phyloP scores from a whole-genome alignment of 768 basidiomycete species.

The Lactarius indigo region DNA sequence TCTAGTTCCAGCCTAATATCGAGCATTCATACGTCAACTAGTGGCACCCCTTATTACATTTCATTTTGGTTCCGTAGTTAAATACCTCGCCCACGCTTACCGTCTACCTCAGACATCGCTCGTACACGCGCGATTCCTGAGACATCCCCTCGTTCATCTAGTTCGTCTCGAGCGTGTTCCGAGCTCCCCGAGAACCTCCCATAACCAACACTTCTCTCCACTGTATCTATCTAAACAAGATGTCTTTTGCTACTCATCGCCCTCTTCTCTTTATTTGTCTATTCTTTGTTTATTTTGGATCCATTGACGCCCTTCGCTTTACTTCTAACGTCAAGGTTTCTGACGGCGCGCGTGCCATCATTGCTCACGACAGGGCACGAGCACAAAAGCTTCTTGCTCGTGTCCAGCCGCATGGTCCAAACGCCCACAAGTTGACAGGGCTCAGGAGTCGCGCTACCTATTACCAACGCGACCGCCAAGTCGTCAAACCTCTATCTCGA shows the following conservation, averaged over 20 bases:
- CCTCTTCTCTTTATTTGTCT: constrained; percentile 42
- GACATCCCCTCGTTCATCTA: too few relatives aligned
- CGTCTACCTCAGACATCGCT: too few relatives aligned
- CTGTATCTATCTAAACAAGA: constrained; percentile 24
- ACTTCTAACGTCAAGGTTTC: constrained; percentile 36
- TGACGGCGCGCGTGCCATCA: constrained; percentile 44
- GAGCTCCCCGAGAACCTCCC: too few relatives aligned
- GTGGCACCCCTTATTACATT: too few relatives aligned
- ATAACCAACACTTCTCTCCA: too few relatives aligned
- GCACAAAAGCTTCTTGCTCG: constrained; percentile 55
- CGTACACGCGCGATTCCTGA: too few relatives aligned
- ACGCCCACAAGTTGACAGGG: constrained; percentile 31
- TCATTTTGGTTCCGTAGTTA: too few relatives aligned
- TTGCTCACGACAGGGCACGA: constrained; percentile 51
- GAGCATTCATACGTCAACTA: too few relatives aligned
- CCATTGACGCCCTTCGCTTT: constrained; percentile 38
- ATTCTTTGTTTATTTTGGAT: too few relatives aligned
- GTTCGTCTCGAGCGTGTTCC: too few relatives aligned
- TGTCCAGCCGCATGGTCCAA: constrained; percentile 52
- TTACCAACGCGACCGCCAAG: constrained; percentile 23
- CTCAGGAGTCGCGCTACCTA: constrained; percentile 28
- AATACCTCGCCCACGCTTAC: too few relatives aligned
- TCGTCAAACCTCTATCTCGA: constrained; percentile 5
- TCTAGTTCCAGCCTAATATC: too few relatives aligned
- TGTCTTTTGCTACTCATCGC: constrained; percentile 37